Evolutionary conservation across 176 grass and related monocot genomes (phyloP).

Genomic region (Tuctoria greenei): DNA sequence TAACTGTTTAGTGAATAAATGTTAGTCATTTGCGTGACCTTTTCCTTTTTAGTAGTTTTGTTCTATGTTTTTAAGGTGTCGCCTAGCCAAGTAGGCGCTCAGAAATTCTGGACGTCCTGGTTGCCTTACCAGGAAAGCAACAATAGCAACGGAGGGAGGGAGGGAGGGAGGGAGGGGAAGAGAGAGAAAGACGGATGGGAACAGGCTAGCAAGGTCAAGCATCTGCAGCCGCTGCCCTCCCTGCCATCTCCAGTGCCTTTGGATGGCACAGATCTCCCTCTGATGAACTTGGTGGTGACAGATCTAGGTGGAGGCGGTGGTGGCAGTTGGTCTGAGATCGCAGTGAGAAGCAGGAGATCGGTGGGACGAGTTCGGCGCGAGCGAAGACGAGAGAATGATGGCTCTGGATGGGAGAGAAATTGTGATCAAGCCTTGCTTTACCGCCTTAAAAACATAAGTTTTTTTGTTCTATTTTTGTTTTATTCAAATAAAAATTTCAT

Average conservation of each 20-base stretch:
- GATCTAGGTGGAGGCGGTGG: too few species aligned
- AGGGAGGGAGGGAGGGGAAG: too few species aligned
- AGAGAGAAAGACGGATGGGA: not conserved
- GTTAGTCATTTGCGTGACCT: not conserved
- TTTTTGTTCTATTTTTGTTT: not conserved
- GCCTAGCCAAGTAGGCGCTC: not conserved
- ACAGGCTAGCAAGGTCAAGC: not conserved
- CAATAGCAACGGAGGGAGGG: not conserved
- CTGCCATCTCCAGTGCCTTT: not conserved
- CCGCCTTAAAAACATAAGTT: too few species aligned
- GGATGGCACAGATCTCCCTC: not conserved
- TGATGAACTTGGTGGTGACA: too few species aligned
- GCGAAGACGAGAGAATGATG: too few species aligned
- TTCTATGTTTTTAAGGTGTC: not conserved
- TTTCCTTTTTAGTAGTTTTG: not conserved
- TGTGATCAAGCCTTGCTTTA: too few species aligned
- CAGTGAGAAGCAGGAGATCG: too few species aligned
- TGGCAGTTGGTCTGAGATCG: too few species aligned
- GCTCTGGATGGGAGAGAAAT: too few species aligned
- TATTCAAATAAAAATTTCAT: not conserved
- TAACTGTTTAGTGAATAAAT: slow-evolving; percentile 17
- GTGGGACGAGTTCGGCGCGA: too few species aligned
- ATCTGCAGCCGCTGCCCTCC: not conserved
- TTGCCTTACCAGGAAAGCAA: not conserved
- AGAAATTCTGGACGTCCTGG: not conserved